Base-by-base conservation (phyloP, 78 protist species). In the Dictyostelium intermedium region DNA sequence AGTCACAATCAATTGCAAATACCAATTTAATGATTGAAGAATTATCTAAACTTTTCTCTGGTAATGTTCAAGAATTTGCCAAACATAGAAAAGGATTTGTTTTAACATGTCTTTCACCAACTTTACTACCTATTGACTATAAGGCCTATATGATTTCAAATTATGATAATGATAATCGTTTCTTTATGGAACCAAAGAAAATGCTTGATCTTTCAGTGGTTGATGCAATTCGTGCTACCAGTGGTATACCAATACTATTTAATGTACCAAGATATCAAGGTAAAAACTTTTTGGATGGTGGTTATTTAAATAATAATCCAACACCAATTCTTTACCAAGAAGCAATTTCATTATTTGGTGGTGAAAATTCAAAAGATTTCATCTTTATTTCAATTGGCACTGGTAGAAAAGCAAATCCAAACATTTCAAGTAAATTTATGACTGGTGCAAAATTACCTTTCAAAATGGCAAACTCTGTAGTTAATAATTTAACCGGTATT, bases 331-430 rank as follows among this genome's bases (percentile, higher is more conserved):
- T 50, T 14, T 74, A 85, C 25, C 20, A 85, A 32, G 91, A 85
- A 10, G 91, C 76, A 23, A 8, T n/a, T 1, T 34, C 80, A 16
- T 8, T 85, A 14, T 74, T 53, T 53, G 91, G 74, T 10, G 39
- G 20, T 23, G 73, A 30, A 9, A 50, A 74, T 35, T 10, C 10
- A 2, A 14, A 41, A 5, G 45, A 30, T 16, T 30, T 84, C 32
- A 45, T 85, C 0, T 80, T 80, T 10, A 70, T 85, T 50, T 85
- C 91, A 14, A 72, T 85, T 85, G 91, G 91, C 20, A 74, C 91
- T 10, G 91, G 91, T 30, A 14, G 34, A 27, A 30, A 47, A 16
- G 5, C 5, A 27, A 43, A 10, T n/a, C 2, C 63, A 56, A 56
- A 56, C 0, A 1, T 56, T 56, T 56, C 66, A 56, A 27, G 23